Conservation (phyloP, 306 rosid genomes). For the Vigna radiata region DNA sequence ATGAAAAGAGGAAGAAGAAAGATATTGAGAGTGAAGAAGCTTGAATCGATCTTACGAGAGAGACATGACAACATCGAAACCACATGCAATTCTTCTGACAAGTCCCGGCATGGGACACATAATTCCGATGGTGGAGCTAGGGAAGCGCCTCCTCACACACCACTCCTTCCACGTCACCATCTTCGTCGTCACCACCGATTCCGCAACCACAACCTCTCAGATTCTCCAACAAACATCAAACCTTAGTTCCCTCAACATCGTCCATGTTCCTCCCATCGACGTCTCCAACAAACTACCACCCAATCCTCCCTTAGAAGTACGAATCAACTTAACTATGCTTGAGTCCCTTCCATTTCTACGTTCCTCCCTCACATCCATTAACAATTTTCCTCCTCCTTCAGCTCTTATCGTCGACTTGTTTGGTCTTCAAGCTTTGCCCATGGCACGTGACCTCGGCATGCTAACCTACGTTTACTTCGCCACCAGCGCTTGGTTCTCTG, state of each 20-base stretch:
- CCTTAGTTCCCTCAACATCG: conserved; percentile 24
- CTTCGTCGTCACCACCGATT: conserved; percentile 45
- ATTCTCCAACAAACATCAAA: conserved; percentile 29
- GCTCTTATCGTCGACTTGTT: conserved; percentile 64
- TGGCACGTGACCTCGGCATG: conserved; percentile 62
- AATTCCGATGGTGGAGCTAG: conserved; percentile 50
- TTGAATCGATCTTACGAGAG: too few relatives aligned
- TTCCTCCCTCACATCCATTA: conserved; percentile 34
- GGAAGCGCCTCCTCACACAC: conserved; percentile 47
- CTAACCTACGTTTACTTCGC: conserved; percentile 49
- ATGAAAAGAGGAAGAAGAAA: too few relatives aligned
- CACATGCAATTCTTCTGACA: conserved; percentile 39
- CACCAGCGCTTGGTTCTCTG: conserved; percentile 56
- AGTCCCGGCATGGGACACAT: conserved; percentile 62
- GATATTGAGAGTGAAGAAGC: too few relatives aligned
- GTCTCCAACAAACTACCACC: conserved; percentile 31
- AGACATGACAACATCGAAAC: conserved; percentile 26
- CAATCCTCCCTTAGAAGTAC: neutral
- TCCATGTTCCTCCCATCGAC: conserved; percentile 23
- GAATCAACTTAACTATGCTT: neutral
- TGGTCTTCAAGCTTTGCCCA: conserved; percentile 49
- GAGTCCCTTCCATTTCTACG: conserved; percentile 42
- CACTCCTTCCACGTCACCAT: conserved; percentile 49
- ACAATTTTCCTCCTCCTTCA: conserved; percentile 35
- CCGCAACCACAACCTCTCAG: conserved; percentile 28